Evolutionary conservation across 2,329 filamentous ascomycete genomes (phyloP).

Genomic region (Endoconidiophora laricicola): DNA sequence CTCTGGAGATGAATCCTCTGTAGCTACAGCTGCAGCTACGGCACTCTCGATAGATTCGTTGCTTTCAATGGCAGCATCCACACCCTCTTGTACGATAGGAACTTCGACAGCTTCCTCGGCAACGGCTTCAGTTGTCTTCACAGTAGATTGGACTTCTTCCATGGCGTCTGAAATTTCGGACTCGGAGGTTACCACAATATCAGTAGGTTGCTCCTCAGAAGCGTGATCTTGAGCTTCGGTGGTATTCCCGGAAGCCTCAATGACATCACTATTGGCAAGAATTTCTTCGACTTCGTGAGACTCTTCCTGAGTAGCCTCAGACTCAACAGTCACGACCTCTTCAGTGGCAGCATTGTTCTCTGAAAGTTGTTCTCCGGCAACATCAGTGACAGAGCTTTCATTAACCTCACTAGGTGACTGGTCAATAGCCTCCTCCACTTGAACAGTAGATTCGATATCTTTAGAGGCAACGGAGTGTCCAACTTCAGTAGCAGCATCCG

Average conservation of each 20-base stretch:
- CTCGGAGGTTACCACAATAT: not conserved
- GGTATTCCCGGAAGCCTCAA: not conserved
- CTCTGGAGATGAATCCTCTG: not conserved
- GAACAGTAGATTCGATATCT: not conserved
- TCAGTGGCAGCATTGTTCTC: not conserved
- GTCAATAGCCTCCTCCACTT: not conserved
- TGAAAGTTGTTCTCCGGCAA: not conserved
- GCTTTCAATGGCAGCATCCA: not conserved
- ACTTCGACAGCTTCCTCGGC: not conserved
- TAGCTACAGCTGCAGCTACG: not conserved
- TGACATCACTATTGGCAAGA: not conserved
- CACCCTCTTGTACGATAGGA: not conserved
- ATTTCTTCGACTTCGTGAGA: not conserved
- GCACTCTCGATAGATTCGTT: not conserved
- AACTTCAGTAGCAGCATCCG: slow-evolving; percentile 4
- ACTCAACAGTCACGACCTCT: not conserved
- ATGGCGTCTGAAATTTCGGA: not conserved
- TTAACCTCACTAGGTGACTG: not conserved
- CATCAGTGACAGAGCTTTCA: not conserved
- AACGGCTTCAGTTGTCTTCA: not conserved
- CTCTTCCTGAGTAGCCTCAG: not conserved
- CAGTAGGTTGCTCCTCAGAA: not conserved
- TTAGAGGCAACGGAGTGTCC: slow-evolving; percentile 2
- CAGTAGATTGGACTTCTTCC: not conserved
- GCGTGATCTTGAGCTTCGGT: not conserved